Conservation (phyloP, 2,329 filamentous ascomycete species). For the Trichoderma breve region DNA sequence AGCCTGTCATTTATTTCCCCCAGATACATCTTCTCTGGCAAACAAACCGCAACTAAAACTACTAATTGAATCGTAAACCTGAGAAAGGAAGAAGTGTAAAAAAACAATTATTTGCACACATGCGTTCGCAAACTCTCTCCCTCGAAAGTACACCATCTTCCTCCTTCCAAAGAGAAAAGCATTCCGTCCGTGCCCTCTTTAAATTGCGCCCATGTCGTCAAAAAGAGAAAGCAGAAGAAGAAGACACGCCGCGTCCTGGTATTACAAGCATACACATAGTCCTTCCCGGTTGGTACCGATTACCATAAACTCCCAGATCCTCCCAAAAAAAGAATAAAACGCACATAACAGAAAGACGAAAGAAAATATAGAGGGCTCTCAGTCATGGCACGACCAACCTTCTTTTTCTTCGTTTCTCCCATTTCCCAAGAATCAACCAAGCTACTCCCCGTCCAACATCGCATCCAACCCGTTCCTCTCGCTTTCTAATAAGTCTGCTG, state of each 20-base stretch:
- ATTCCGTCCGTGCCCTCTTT: background rate
- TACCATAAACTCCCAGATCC: conserved; percentile 14
- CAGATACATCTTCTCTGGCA: background rate
- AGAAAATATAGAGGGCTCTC: background rate
- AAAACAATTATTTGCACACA: conserved; percentile 2
- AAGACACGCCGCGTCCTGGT: conserved; percentile 11
- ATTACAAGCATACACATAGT: conserved; percentile 13
- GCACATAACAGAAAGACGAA: background rate
- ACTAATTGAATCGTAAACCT: background rate
- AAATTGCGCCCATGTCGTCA: conserved; percentile 17
- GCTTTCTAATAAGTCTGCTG: conserved; percentile 44
- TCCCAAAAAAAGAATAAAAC: background rate
- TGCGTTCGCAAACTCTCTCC: background rate
- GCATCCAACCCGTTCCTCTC: conserved; percentile 49
- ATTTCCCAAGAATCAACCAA: background rate
- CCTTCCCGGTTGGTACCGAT: background rate
- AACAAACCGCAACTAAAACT: background rate
- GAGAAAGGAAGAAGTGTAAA: background rate
- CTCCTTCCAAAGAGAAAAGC: background rate
- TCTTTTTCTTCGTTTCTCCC: background rate
- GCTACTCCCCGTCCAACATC: conserved; percentile 43
- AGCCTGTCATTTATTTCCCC: background rate
- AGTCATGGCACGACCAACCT: background rate
- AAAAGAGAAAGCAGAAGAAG: background rate
- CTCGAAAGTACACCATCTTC: background rate